Evolutionary conservation across 768 basidiomycete species (phyloP), one percentile per base, ranked within the genome.

Genomic region (Suillus lakei): DNA sequence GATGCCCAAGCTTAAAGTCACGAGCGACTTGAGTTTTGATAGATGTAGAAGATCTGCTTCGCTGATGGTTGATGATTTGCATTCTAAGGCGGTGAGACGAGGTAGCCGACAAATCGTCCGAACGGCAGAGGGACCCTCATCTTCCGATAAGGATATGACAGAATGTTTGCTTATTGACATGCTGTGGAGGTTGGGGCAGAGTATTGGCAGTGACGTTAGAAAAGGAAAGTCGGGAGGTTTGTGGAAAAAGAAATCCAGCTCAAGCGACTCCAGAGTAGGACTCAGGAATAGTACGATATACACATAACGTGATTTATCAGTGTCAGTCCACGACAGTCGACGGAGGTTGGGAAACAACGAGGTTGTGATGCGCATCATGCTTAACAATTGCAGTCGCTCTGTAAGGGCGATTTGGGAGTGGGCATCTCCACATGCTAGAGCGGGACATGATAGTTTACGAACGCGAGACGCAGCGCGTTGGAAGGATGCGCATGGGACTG

Each of bases 221-320:
- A 59, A 59, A 5, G 58, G 58, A 41, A 59, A 59, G 26, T 59
- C 1, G 39, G 39, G 58, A 59, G 39, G 39, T 59, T 59, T 59
- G 6, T 59, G 58, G 58, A 59, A 59, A 59, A 23, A 59, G 21
- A 59, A 59, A 59, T 59, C 58, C 39, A 59, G 58, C 18, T 59
- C 58, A 6, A 59, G 26, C 3, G 58, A 59, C 28, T 59, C 58
- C 18, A 59, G 28, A 13, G 39, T 59, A 41, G 58, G 58, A 41
- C 58, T 59, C 21, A 59, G 15, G 58, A 59, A 59, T 30, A 59
- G 18, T 21, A 5, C 26, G 39, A 59, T 59, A 41, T 59, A 59
- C 18, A 41, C 58, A 43, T 59, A 59, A 13, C 58, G 58, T 26
- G 58, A 59, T 41, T 26, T 38, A 59, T 59, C 58, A 18, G 58